Base-by-base conservation (phyloP, 192 early-diverging fungal species). In the Helicostylum pulchrum region DNA sequence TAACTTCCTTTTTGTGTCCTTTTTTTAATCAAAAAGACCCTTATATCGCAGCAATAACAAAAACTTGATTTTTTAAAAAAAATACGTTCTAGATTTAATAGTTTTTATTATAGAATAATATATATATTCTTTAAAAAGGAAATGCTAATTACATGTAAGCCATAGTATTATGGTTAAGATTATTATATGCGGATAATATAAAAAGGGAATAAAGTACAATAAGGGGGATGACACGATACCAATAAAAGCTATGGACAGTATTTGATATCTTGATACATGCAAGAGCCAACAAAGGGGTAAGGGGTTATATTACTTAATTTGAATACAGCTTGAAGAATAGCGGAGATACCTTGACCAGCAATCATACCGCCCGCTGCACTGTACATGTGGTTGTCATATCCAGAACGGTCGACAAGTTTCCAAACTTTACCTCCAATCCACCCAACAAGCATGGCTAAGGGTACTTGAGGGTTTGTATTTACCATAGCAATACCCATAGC, bases 401-500 rank as follows among this genome's bases (percentile, higher is more conserved):
- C 32, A 20, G 20, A 61, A 26, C 31, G 51, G 50, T 52, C 61
- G 11, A 68, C 9, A 4, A 53, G 59, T 42, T 73, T 69, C 82
- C 81, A 83, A 67, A 83, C 60, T 44, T 63, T 53, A 20, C 70
- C 72, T 46, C 69, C 64, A 15, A 34, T 31, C 69, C 73, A 76
- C 11, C 78, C 83, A 20, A 75, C 58, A 15, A 70, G 43, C 79
- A 85, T 84, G 15, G 81, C 67, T 20, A 80, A 43, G 36, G 70
- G 70, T 19, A 79, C 77, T 46, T 71, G 63, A 46, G 84, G 80
- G 0, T 65, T 56, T 23, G 81, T 68, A 62, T 80, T 78, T 46
- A 80, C 75, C 72, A 83, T 85, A 30, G 78, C 77, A 58, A 83
- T 72, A 65, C 82, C 81, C 39, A 78, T 65, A 10, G 79, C 82